Base-by-base conservation (phyloP, 1,284 basidiomycete genomes). In the Trichosporon asahii region DNA sequence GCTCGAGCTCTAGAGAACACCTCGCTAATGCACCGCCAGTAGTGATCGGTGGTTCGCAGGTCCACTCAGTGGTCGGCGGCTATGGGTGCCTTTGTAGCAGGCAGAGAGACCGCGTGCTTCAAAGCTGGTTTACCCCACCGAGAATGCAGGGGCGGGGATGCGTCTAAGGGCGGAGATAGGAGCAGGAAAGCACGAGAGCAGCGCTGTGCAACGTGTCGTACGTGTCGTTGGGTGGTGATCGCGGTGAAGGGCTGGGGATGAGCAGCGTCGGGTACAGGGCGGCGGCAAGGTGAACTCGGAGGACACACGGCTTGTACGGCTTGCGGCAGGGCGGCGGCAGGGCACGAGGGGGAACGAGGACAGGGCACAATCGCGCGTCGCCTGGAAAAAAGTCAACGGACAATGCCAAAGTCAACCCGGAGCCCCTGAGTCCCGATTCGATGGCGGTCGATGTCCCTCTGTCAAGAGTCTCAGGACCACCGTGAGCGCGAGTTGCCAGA, bases 251-350 rank as follows among this genome's bases (percentile, higher is more conserved):
- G 49, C 49, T 23, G 49, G 21, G 23, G 21, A 9, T 6, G 23
- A 21, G 49, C 7, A 23, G 21, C 49, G 49, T 53, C 49, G 49
- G 49, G 21, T 53, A 53, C 49, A 53, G 49, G 49, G 49, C 49
- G 49, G 49, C 49, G 49, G 49, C 49, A 53, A 53, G 49, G 49
- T 53, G 49, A 53, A 53, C 49, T 53, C 49, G 49, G 49, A 53
- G 23, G 23, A 25, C 21, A 12, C 18, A 44, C 40, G 40, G 23
- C 49, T 25, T 53, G 49, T 12, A 53, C 49, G 49, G 49, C n/a
- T 53, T 25, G 49, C 49, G 49, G 7, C 49, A 53, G 21, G 49
- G 21, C 49, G 49, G 49, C 49, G 21, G 49, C 49, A 53, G 44
- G 44, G 23, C 49, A 53, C 9, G 12, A 18, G 21, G 18, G 44